Percentiles rank a stretch among this genome's conserved stretches.
phyloP scores from a whole-genome alignment of 106 monocot species.

The Dioscorea alata region DNA sequence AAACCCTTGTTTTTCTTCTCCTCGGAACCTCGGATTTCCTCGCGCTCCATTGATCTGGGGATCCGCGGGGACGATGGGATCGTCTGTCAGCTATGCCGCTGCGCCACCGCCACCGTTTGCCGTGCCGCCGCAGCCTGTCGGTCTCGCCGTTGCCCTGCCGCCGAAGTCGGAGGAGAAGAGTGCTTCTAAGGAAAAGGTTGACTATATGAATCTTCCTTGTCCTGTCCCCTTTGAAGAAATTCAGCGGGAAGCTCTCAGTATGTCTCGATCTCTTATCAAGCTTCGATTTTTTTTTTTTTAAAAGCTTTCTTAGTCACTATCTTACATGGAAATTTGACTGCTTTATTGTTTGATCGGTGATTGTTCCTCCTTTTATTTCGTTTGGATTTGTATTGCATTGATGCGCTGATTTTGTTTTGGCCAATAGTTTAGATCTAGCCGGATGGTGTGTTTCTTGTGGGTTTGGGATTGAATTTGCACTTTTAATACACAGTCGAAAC shows the following conservation, averaged over 20 bases:
- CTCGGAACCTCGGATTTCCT: no score
- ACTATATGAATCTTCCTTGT: constrained; percentile 76
- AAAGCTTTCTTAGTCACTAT: not conserved
- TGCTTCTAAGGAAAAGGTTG: constrained; percentile 47
- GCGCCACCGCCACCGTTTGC: not conserved
- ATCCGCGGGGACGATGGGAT: constrained; percentile 28
- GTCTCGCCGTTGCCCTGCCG: constrained; percentile 12
- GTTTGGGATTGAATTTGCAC: no score
- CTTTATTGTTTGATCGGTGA: no score
- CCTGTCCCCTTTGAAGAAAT: constrained; percentile 84
- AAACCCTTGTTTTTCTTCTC: no score
- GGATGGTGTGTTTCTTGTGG: no score
- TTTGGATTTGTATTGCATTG: not conserved
- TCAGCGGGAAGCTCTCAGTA: constrained; percentile 82
- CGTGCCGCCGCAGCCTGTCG: no score
- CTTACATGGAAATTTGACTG: no score
- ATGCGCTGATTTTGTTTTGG: no score
- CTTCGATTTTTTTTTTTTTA: not conserved
- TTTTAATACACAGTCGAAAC: no score
- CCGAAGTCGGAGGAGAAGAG: constrained; percentile 34
- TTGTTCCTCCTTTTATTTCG: not conserved
- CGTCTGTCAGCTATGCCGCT: constrained; percentile 37
- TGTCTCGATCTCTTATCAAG: constrained; percentile 6
- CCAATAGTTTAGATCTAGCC: no score
- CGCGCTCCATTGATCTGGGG: no score